Percentiles rank a stretch among this genome's conserved stretches.
phyloP scores from a whole-genome alignment of 176 grass and related monocot genomes.

The Avena sativa region DNA sequence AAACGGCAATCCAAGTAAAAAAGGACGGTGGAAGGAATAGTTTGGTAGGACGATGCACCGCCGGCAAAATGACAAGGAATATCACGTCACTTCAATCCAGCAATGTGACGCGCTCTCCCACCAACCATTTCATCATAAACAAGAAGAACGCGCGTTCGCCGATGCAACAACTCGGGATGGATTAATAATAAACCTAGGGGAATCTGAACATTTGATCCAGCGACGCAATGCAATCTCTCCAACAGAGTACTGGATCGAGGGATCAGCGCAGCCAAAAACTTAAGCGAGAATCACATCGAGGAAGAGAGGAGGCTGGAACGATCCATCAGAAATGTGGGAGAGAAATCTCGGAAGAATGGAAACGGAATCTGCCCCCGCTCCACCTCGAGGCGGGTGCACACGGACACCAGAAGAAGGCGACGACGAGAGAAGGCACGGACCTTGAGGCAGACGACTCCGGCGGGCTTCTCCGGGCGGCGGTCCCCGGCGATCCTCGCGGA shows the following conservation, averaged over 20 bases:
- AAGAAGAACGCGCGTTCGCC: background rate
- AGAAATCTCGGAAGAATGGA: conserved; percentile 1
- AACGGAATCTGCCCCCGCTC: conserved; percentile 30
- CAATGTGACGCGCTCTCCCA: conserved; percentile 50
- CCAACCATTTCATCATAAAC: conserved; percentile 48
- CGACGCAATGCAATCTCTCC: conserved; percentile 14
- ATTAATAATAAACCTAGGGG: conserved; percentile 6
- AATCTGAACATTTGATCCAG: conserved; percentile 33
- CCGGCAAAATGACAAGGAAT: conserved; percentile 28
- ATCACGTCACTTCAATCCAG: conserved; percentile 60
- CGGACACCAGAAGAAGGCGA: background rate
- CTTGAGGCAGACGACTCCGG: conserved; percentile 51
- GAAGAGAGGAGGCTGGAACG: background rate
- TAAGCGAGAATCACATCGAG: background rate
- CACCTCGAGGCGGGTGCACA: conserved; percentile 9
- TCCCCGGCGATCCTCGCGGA: conserved; percentile 36
- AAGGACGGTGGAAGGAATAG: background rate
- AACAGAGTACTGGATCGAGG: conserved; percentile 9
- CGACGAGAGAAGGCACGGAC: conserved; percentile 19
- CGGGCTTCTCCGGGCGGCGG: conserved; percentile 49
- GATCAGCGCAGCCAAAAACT: background rate
- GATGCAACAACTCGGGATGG: conserved; percentile 12
- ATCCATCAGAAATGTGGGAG: background rate
- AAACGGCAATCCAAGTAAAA: background rate
- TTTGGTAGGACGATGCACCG: conserved; percentile 26